These are phyloP conservation scores for Fusarium chuoi DNA, from an alignment of 2,329 filamentous ascomycete species.

Conservation along the genomic window DNA sequence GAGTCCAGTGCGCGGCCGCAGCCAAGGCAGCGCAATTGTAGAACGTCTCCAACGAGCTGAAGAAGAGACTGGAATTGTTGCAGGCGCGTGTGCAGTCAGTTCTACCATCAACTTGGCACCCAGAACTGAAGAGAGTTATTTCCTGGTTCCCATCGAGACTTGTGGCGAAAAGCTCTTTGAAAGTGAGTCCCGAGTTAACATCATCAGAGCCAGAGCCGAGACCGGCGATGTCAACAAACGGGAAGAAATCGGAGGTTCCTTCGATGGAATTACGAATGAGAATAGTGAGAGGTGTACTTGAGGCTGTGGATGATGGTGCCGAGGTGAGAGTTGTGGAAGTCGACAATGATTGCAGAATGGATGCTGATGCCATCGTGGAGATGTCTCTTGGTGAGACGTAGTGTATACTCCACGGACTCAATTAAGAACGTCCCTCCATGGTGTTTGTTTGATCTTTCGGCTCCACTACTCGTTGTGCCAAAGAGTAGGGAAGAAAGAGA, in stretches of 20 bases:
- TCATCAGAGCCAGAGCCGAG: conserved; percentile 43
- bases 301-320: conserved; percentile 19
- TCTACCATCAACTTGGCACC: conserved; percentile 45
- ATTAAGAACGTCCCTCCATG: conserved; percentile 23
- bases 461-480: background rate
- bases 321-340: conserved; percentile 15
- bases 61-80: conserved; percentile 45
- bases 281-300: conserved; percentile 44
- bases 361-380: conserved; percentile 28
- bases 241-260: conserved; percentile 51
- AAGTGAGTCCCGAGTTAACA: conserved; percentile 45
- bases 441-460: background rate
- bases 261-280: conserved; percentile 46
- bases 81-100: conserved; percentile 50
- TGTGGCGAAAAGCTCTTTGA: conserved; percentile 49
- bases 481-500: background rate
- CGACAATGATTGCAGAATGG: conserved; percentile 20
- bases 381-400: background rate
- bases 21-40: conserved; percentile 53
- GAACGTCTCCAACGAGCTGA: conserved; percentile 51
- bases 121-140: conserved; percentile 47
- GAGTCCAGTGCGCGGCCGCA: conserved; percentile 49
- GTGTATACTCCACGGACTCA: conserved; percentile 10
- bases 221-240: conserved; percentile 50
- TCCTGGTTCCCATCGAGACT: conserved; percentile 48